Evolutionary conservation across 164 flowering plant genomes (phyloP).

Genomic region (Magnolia kwangsiensis): DNA sequence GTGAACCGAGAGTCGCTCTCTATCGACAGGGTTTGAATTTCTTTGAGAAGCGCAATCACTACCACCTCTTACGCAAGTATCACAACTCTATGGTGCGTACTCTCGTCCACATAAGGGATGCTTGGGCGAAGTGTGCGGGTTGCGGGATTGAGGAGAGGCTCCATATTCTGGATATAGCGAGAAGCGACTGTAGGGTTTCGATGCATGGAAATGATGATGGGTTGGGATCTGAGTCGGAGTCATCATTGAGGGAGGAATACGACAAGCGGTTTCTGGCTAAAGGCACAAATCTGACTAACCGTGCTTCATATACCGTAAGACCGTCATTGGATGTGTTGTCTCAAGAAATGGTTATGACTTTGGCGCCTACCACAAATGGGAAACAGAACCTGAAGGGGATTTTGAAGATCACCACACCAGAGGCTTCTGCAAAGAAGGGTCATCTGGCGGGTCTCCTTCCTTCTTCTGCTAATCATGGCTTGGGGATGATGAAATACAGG

Average conservation of each 20-base stretch:
- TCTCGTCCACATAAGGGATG: conserved; percentile 13
- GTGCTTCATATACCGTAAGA: conserved; percentile 26
- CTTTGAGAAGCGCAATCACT: conserved; percentile 65
- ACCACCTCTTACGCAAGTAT: conserved; percentile 64
- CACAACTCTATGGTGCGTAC: conserved; percentile 67
- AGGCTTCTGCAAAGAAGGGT: conserved; percentile 28
- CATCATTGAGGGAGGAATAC: conserved; percentile 60
- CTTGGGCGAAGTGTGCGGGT: conserved; percentile 11
- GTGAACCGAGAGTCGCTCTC: conserved; percentile 89
- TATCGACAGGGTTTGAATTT: conserved; percentile 70
- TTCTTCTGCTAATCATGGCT: background rate
- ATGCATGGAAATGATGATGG: conserved; percentile 43
- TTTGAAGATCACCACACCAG: conserved; percentile 42
- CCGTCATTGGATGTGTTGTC: conserved; percentile 33
- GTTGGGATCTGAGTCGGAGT: conserved; percentile 43
- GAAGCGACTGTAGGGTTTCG: conserved; percentile 52
- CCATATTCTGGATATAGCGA: conserved; percentile 33
- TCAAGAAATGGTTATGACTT: conserved; percentile 22
- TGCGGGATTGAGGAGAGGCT: conserved; percentile 15
- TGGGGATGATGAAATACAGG: conserved; percentile 33
- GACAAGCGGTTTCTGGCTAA: conserved; percentile 47
- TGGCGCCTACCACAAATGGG: conserved; percentile 21
- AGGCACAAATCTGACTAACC: conserved; percentile 32
- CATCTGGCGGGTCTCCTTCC: conserved; percentile 9
- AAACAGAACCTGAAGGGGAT: conserved; percentile 60